phyloP scores from a whole-genome alignment of 2,329 filamentous ascomycete genomes.

The Arthrobotrys conoides region DNA sequence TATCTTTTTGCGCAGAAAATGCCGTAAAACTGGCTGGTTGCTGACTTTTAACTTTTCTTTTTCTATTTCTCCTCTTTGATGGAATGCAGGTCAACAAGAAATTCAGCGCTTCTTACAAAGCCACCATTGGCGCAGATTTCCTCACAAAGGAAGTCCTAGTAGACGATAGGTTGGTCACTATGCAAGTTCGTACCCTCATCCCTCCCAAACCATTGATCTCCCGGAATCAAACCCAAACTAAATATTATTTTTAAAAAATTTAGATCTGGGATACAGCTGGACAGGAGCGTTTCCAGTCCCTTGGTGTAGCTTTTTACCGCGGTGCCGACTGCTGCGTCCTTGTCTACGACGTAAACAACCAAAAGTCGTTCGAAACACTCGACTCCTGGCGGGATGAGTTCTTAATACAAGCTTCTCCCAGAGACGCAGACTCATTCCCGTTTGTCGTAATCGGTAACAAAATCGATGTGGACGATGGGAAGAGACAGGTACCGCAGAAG shows the following conservation, averaged over 20 bases:
- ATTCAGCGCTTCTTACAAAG: constrained; percentile 99
- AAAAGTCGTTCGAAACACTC: constrained; percentile 97
- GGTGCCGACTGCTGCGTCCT: constrained; percentile 98
- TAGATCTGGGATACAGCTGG: constrained; percentile 98
- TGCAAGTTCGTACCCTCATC: constrained; percentile 79
- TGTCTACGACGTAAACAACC: constrained; percentile 98
- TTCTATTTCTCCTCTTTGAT: constrained; percentile 34
- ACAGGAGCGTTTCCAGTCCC: constrained; percentile 96
- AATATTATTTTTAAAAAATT: constrained; percentile 17
- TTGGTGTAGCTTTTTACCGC: constrained; percentile 97
- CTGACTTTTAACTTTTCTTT: constrained; percentile 41
- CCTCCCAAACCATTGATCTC: not conserved
- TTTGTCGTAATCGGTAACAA: constrained; percentile 99
- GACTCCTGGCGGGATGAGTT: constrained; percentile 99
- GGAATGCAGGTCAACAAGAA: constrained; percentile 94
- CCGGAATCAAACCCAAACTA: constrained; percentile 53
- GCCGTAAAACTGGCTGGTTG: constrained; percentile 10
- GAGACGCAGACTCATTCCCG: constrained; percentile 96
- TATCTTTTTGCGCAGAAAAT: not conserved
- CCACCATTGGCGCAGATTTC: constrained; percentile 98
- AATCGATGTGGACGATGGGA: constrained; percentile 98
- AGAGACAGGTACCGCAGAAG: constrained; percentile 94
- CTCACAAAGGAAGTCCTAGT: constrained; percentile 97
- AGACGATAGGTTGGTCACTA: constrained; percentile 96
- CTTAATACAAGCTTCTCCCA: constrained; percentile 93